Base-by-base conservation (phyloP, 768 basidiomycete species). In the Amanita molliuscula region DNA sequence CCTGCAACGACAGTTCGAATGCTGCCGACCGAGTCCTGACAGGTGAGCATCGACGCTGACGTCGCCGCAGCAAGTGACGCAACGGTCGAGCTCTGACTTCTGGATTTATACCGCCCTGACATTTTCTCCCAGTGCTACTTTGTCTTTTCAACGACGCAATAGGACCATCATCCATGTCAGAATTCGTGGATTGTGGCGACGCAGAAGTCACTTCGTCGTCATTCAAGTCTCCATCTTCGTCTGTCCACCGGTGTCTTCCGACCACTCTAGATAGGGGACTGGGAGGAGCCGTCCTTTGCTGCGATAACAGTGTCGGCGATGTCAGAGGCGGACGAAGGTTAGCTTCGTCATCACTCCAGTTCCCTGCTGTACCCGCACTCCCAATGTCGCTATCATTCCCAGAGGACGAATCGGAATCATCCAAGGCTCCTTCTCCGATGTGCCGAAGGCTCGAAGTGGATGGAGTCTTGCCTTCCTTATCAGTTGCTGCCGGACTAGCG, bases 341-440 rank as follows among this genome's bases (percentile, higher is more conserved):
- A 28, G 45, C 34, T 53, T 75, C 67, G 47, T 71, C 65, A 41
- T 67, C 69, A 56, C 69, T 68, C 6, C 61, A 68, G 43, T 58
- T 59, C 58, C 60, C 40, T 55, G 59, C 31, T 60, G 59, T 34
- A 62, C 64, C 31, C 56, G 64, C 45, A 53, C 64, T 46, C 54
- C 59, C 20, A 65, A 67, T n/a, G 57, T 58, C 8, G 63, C 67
- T 25, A n/a, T 64, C 72, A 6, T 61, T 64, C 36, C 60, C 70
- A 51, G 62, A 73, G 1, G 75, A 76, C 1, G 84, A 85, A 65
- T 88, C 86, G 0, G 84, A 88, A 58, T 88, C 85, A 51, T 84
- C 82, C 3, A 90, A 64, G 1, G 82, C 84, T 23, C 87, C 85
- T 58, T 88, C 88, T 3, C 87, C 87, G 9, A 82, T 77, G 56